phyloP scores from a whole-genome alignment of 371 early-diverging fungal species.

The Mucor circinelloides region DNA sequence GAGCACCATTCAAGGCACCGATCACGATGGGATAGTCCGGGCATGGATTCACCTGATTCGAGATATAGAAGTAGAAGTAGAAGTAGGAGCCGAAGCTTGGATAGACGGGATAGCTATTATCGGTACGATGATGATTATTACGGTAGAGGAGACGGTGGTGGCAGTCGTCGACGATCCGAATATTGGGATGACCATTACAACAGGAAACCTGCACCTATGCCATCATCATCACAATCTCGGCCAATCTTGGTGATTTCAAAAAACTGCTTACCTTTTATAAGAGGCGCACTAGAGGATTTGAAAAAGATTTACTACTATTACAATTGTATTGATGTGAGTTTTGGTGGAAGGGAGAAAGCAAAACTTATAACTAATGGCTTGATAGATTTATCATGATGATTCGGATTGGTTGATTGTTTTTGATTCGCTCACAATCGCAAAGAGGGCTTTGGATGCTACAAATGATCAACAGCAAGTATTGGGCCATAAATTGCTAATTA shows the following conservation, averaged over 20 bases:
- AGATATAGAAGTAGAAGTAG: constrained; percentile 35
- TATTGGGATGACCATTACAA: constrained; percentile 26
- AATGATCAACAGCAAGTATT: constrained; percentile 46
- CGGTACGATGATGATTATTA: constrained; percentile 19
- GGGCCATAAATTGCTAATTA: constrained; percentile 49
- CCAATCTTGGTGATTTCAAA: constrained; percentile 56
- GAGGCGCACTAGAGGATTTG: constrained; percentile 53
- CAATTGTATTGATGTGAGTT: constrained; percentile 40
- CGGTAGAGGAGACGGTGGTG: constrained; percentile 4
- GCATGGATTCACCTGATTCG: constrained; percentile 37
- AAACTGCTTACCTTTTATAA: constrained; percentile 57
- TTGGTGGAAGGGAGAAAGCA: not conserved
- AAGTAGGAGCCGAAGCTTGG: constrained; percentile 40
- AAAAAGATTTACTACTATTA: constrained; percentile 42
- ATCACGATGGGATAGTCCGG: constrained; percentile 47
- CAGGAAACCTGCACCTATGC: not conserved
- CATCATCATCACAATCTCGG: constrained; percentile 9
- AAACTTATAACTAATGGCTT: not conserved
- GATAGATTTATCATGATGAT: constrained; percentile 55
- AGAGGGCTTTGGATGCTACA: constrained; percentile 48
- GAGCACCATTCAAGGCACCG: constrained; percentile 9
- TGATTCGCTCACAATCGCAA: constrained; percentile 55
- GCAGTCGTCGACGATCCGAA: constrained; percentile 22
- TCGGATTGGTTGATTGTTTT: constrained; percentile 64
- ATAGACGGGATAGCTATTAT: constrained; percentile 21